Evolutionary conservation across 805 yeast genomes (phyloP), one percentile per base, ranked within the genome.

Genomic region (Candida khao-thaluensis): DNA sequence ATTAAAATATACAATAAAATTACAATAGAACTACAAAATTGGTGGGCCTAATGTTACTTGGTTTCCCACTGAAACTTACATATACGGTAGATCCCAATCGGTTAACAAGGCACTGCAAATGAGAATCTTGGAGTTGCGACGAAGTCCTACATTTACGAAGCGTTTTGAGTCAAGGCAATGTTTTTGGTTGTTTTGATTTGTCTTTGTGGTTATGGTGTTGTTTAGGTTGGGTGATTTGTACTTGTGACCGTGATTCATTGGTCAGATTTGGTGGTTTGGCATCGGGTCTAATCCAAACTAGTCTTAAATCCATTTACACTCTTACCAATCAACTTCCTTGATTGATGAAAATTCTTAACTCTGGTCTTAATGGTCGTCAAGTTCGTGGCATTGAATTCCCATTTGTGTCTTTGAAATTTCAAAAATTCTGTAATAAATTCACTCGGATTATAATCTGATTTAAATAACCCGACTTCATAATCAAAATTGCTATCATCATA

Each of bases 381-480:
- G 11, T 40, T 39, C 2, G 40, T 30, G 2, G 35, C 33, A 18
- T 43, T 39, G 23, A 43, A 41, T 29, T 47, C 50, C 48, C 48
- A 47, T 26, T 44, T 44, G 21, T 35, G 21, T 37, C 39, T 43
- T 29, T 47, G 51, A n/a, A 37, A 37, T 4, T 34, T 31, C 15
- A 47, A 30, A 33, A 47, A 47, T 33, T 42, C 41, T 16, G 39
- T 41, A 7, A 47, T 20, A 14, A 44, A 35, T 15, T 21, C 25
- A 7, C 33, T 23, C 4, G 48, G 45, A 27, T 47, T 28, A 20
- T 42, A 44, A 29, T 47, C 51, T 8, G 25, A 20, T 1, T 30
- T 12, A 12, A 23, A 28, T n/a, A 44, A 34, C 4, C 51, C 51
- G 3, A 20, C 30, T 3, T 44, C 42, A 22, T 40, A 44, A 32